phyloP scores from a whole-genome alignment of 768 basidiomycete genomes.

The Hypholoma sublateritium region DNA sequence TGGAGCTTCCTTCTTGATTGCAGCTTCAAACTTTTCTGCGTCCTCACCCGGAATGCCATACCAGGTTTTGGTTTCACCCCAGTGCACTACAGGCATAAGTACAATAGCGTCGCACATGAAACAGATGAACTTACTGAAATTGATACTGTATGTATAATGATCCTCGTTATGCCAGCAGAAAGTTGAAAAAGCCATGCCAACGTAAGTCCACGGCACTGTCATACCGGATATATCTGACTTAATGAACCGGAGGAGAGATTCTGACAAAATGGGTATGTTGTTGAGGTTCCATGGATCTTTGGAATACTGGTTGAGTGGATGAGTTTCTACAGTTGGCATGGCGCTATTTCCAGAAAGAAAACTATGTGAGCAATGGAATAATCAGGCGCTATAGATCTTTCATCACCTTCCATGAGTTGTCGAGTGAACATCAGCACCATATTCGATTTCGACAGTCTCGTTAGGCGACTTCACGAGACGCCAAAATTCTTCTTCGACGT shows the following conservation, averaged over 20 bases:
- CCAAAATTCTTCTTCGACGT: conserved; percentile 97
- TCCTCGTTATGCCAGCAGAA: conserved; percentile 99
- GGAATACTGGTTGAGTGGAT: conserved; percentile 84
- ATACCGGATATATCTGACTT: conserved; percentile 99
- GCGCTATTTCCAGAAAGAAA: conserved; percentile 54
- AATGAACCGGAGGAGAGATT: conserved; percentile 94
- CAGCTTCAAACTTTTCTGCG: conserved; percentile 94
- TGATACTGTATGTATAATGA: conserved; percentile 96
- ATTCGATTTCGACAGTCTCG: conserved; percentile 97
- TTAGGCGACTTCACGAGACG: conserved; percentile 84
- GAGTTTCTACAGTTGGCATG: conserved; percentile 93
- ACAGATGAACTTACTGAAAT: conserved; percentile 70
- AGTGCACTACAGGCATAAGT: conserved; percentile 70
- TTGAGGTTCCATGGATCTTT: conserved; percentile 97
- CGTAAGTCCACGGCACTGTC: conserved; percentile 99
- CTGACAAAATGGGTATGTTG: conserved; percentile 90
- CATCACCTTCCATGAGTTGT: conserved; percentile 93
- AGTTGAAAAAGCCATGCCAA: conserved; percentile 98
- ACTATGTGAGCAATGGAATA: background rate
- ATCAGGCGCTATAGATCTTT: background rate
- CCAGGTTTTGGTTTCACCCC: conserved; percentile 99
- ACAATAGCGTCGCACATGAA: background rate
- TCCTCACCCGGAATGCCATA: conserved; percentile 97
- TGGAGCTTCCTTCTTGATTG: conserved; percentile 92
- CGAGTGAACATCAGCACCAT: conserved; percentile 98